Base-by-base conservation (phyloP, 2,329 filamentous ascomycete genomes). In the Cladophialophora exuberans region DNA sequence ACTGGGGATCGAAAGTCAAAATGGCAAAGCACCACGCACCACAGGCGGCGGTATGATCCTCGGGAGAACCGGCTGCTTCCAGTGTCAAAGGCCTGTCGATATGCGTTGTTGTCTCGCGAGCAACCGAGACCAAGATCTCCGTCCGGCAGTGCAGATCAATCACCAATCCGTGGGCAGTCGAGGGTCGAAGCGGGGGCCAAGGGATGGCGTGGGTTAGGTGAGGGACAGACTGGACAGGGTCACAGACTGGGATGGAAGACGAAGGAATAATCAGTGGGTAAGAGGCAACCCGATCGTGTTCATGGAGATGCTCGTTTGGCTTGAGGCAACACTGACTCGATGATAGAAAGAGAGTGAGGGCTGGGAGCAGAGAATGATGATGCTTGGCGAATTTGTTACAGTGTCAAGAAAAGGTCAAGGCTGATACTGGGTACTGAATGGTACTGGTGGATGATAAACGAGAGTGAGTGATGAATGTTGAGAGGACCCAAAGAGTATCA, bases 31-130 rank as follows among this genome's bases (percentile, higher is more conserved):
- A 20, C 36, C 15, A 22, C 23, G 46, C 22, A 41, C 31, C 46
- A 22, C 46, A 49, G 46, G 46, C 23, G n/a, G 15, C 31, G 38
- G 18, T 51, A 23, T 26, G 48, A 52, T 49, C 50, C 25, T 56
- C 47, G 54, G 54, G 47, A 47, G 38, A 56, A 47, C 44, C 54
- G 56, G 56, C 56, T 58, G 20, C 33, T 43, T 31, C 50, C 42
- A 51, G 41, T 43, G 20, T 35, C 44, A 23, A 23, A 48, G 35
- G 25, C 35, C 48, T 42, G 39, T 22, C 31, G 31, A 50, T 45
- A 30, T 49, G 38, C 43, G 39, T 52, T 39, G n/a, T 20, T 36
- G 30, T 45, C 39, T 44, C 51, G 50, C 42, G 45, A 48, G 41
- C 45, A 50, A 53, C 38, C 31, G 49, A 53, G 26, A 43, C 35